phyloP scores from a whole-genome alignment of 2,329 filamentous ascomycete species.

The Verticillium klebahnii region DNA sequence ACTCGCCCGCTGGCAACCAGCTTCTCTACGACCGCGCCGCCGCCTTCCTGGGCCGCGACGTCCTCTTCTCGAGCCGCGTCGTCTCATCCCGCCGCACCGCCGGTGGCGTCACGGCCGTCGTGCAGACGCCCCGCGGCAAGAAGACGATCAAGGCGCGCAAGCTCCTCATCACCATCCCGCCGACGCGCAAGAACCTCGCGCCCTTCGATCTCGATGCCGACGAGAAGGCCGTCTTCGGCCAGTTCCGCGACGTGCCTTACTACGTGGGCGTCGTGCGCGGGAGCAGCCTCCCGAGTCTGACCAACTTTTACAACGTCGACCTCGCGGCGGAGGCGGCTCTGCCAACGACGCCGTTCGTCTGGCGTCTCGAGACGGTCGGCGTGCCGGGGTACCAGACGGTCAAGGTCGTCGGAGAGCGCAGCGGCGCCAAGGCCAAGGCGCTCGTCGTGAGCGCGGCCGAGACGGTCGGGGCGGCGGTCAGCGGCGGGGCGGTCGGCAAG shows the following conservation, averaged over 20 bases:
- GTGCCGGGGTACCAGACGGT: conserved; percentile 14
- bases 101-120: conserved; percentile 18
- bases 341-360: conserved; percentile 12
- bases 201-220: conserved; percentile 19
- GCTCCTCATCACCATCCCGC: conserved; percentile 21
- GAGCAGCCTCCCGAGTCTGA: neutral
- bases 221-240: conserved; percentile 19
- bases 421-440: conserved; percentile 4
- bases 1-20: conserved; percentile 16
- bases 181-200: conserved; percentile 16
- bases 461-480: neutral
- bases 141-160: conserved; percentile 26
- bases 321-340: conserved; percentile 6
- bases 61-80: conserved; percentile 21
- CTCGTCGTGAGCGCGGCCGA: neutral
- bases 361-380: conserved; percentile 12
- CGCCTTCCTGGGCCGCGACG: conserved; percentile 19
- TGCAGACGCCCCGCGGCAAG: conserved; percentile 17
- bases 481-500: neutral
- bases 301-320: conserved; percentile 12
- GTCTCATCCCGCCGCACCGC: conserved; percentile 14
- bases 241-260: conserved; percentile 17
- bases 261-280: conserved; percentile 16
- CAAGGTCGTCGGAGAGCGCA: conserved; percentile 13
- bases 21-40: conserved; percentile 21